phyloP scores from a whole-genome alignment of 2,329 filamentous ascomycete genomes.

The Neonectria coccinea region DNA sequence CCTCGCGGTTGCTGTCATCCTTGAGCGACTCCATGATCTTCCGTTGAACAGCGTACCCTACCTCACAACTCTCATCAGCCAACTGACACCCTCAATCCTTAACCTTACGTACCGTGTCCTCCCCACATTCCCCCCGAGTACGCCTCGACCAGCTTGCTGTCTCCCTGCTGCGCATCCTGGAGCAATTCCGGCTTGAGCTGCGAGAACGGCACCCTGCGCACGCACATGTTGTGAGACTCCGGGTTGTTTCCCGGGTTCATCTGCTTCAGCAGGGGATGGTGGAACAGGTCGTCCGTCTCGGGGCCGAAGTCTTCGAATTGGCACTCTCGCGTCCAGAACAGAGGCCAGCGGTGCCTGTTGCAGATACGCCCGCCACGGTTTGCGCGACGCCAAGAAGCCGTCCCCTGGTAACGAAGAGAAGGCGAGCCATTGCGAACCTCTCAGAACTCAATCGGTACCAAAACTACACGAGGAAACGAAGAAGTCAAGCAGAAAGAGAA shows the following conservation, averaged over 20 bases:
- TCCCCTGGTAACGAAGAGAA: background rate
- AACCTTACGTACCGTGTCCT: constrained; percentile 29
- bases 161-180: constrained; percentile 32
- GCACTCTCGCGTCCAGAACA: constrained; percentile 35
- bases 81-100: background rate
- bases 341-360: constrained; percentile 22
- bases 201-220: constrained; percentile 28
- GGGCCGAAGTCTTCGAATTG: constrained; percentile 38
- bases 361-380: constrained; percentile 12
- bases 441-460: no score
- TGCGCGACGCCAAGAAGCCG: constrained; percentile 12
- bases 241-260: constrained; percentile 40
- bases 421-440: constrained; percentile 1
- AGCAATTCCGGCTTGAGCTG: constrained; percentile 22
- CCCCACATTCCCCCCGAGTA: constrained; percentile 38
- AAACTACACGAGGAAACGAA: no score
- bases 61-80: background rate
- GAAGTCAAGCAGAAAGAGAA: background rate
- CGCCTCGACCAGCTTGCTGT: constrained; percentile 32
- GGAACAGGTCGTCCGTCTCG: constrained; percentile 23
- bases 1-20: constrained; percentile 20
- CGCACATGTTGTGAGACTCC: constrained; percentile 33
- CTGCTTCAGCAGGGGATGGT: constrained; percentile 29
- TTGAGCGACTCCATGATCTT: constrained; percentile 27
- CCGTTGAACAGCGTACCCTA: constrained; percentile 31